Evolutionary conservation across 805 yeast genomes (phyloP), one percentile per base, ranked within the genome.

Genomic region (Candida railenensis): DNA sequence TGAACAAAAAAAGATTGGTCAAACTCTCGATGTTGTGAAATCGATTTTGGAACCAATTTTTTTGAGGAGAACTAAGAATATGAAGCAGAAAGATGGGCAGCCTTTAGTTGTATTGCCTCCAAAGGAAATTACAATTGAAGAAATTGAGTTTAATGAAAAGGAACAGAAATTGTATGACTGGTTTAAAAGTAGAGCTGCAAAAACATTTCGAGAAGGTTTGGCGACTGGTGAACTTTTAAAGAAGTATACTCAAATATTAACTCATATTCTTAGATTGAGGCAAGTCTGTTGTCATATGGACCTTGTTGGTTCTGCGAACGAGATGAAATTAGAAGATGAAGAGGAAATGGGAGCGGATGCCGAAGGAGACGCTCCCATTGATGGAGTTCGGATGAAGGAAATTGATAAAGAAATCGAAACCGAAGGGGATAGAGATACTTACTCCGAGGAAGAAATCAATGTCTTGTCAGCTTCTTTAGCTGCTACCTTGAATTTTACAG

Each of bases 261-360:
- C 94, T 2, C 94, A 88, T 59, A 85, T 92, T 44, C 64, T 92
- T 51, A 73, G 98, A 46, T 71, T 92, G 34, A 74, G 98, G 48
- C 98, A 92, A 61, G 78, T 86, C 0, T 92, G 97, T 61, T 89
- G 96, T 58, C 97, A 92, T 61, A 76, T 85, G 15, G 81, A 80
- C 45, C 68, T 91, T 47, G 77, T 90, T 1, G 75, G 77, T 2
- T 67, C 77, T 8, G 67, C 71, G 1, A 62, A 63, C 36, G 85
- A 80, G 41, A 76, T 78, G 58, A 85, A 80, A 50, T 84, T 77
- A 28, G 77, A 74, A 42, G 58, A 73, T 40, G 44, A 48, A 47
- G 46, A 63, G 41, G 41, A 40, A 34, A 56, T 54, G 45, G 55
- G 57, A 22, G 48, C 55, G 42, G 67, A 53, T 54, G 12, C 8